phyloP scores from a whole-genome alignment of 2,329 filamentous ascomycete genomes.

The Botrytis galanthina region DNA sequence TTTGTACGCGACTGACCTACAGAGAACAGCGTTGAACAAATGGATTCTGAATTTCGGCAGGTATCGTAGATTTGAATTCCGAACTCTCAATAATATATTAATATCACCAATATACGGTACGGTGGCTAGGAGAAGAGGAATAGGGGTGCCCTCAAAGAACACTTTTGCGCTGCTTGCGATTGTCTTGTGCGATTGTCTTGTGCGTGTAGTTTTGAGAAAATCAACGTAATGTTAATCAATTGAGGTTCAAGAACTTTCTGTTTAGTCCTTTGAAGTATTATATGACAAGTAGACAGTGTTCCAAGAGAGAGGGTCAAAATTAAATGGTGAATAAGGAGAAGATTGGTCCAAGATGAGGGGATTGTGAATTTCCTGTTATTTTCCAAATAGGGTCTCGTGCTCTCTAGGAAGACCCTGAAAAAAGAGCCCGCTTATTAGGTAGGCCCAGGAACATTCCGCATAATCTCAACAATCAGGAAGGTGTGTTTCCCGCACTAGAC shows the following conservation, averaged over 20 bases:
- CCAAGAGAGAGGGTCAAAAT: neutral
- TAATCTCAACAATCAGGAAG: slow-evolving; percentile 11
- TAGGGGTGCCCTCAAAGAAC: neutral
- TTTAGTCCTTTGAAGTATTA: neutral
- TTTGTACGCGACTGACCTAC: neutral
- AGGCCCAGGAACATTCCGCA: slow-evolving; percentile 13
- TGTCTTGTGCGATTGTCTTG: neutral
- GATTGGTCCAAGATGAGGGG: neutral
- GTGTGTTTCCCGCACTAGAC: neutral
- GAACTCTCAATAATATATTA: neutral
- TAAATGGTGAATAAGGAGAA: neutral
- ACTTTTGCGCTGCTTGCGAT: neutral
- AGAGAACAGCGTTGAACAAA: neutral
- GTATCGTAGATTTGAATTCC: neutral
- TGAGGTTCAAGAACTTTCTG: neutral
- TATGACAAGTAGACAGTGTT: neutral
- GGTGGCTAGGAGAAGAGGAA: neutral
- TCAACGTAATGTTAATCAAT: neutral
- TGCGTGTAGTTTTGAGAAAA: neutral
- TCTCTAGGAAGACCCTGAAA: slow-evolving; percentile 1
- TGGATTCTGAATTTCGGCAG: neutral
- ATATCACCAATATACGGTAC: neutral
- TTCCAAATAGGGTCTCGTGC: slow-evolving; percentile 7
- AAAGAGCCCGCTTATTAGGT: neutral
- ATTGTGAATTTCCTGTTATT: slow-evolving; percentile 6